Base-by-base conservation (phyloP, 192 early-diverging fungal species). In the Backusella australiensis region DNA sequence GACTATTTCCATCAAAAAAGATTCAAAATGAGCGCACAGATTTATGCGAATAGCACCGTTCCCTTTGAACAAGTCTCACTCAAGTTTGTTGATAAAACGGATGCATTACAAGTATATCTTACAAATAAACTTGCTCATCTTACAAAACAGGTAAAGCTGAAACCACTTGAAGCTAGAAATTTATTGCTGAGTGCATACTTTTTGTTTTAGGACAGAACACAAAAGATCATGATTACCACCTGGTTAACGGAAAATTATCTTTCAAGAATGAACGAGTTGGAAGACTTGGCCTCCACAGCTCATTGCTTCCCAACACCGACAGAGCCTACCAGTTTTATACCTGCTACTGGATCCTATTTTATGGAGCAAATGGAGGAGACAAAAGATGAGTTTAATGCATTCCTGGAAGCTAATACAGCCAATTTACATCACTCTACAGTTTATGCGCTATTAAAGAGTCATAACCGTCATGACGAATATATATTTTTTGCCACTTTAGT, bases 191-290 rank as follows among this genome's bases (percentile, higher is more conserved):
- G 11, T 9, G 3, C 3, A 32, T 65, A 14, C 32, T 65, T 29
- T 65, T 65, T 65, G 15, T 23, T 34, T 14, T 84, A 95, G 90
- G 94, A 95, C 78, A 81, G 82, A 11, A 96, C 91, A 12, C 96
- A 98, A 83, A 88, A 86, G 44, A 92, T 88, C 11, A 89, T 98
- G 38, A 73, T 98, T 7, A 87, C 89, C 2, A 96, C 93, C 44
- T 98, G 96, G 96, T 88, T 97, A 19, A 83, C 96, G 15, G 97
- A 98, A 78, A 90, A 97, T 46, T 95, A 94, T 75, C 85, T 97
- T 29, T 85, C 91, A 65, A 86, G 89, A 68, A 82, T 98, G 35
- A 96, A 96, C 78, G 80, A 87, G 7, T 66, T 91, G 0, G 90
- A 94, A 78, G 85, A 85, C 67, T 79, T 70, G 65, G 83, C 67